These are phyloP conservation scores for Fusarium sp. DNA, from an alignment of 2,329 filamentous ascomycete genomes.

Conservation along the genomic window DNA sequence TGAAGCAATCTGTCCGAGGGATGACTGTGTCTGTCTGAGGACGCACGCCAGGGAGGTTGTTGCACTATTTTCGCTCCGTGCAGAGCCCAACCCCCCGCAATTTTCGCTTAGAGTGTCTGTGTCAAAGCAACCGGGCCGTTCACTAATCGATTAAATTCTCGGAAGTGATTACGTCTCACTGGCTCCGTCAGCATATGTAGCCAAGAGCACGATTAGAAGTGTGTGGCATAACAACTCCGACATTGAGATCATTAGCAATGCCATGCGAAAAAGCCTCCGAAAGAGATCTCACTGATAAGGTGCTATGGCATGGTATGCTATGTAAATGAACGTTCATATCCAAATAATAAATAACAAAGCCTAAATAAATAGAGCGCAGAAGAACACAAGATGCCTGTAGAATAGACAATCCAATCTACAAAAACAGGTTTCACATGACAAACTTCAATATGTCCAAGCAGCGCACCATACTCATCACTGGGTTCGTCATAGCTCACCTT, in stretches of 20 bases:
- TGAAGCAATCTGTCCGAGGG: neutral
- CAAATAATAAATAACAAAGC: neutral
- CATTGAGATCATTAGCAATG: neutral
- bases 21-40: neutral
- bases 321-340: neutral
- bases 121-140: neutral
- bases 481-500: slow-evolving; percentile 4
- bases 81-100: neutral
- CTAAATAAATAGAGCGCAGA: neutral
- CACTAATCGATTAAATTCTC: neutral
- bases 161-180: neutral
- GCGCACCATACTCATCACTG: slow-evolving; percentile 19
- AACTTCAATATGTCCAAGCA: slow-evolving; percentile 1
- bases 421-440: neutral
- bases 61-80: too few species aligned
- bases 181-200: neutral
- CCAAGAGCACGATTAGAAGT: neutral
- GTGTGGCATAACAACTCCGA: neutral
- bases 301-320: neutral
- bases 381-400: neutral
- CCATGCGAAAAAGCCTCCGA: neutral
- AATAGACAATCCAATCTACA: neutral
- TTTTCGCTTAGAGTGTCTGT: neutral
- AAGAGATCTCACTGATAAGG: neutral
- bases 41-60: neutral